Base-by-base conservation (phyloP, 805 yeast species). In the Cyberlindnera misumaiensis region DNA sequence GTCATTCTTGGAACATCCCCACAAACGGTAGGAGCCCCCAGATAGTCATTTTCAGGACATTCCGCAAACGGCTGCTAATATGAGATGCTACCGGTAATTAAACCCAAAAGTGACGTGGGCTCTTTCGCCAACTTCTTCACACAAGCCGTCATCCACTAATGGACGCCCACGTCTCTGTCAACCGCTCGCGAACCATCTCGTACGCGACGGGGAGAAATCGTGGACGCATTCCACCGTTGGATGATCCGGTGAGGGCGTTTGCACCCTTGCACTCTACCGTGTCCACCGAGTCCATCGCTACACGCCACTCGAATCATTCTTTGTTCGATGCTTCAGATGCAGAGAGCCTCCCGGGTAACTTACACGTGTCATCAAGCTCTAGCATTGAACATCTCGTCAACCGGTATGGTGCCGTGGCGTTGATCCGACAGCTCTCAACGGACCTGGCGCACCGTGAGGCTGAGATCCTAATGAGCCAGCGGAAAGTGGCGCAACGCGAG, bases 401-500 rank as follows among this genome's bases (percentile, higher is more conserved):
- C 6, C 45, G 64, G 10, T 54, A 58, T 35, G 68, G 70, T 4
- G 56, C 59, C 1, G 46, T 56, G 7, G 48, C 47, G 1, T 59
- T 73, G 17, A 63, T 74, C 4, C 58, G 70, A 28, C 79, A 72
- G 45, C 52, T 74, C 14, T 68, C 77, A 0, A 44, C 60, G 2
- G 79, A 74, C 38, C 49, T 74, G 43, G 70, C 75, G 1, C 55
- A 59, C 27, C 60, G 73, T 27, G 77, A 73, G 38, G 60, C 69
- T 1, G 75, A 72, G 45, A 56, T 72, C 31, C 55, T 64, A 3
- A 46, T 68, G 14, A 45, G 64, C 28, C 57, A 70, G 10, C 41
- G 47, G 52, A 56, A 55, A 28, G 55, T 58, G 40, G 58, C 65
- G 36, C 36, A 44, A 15, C 48, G 62, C 15, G 71, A 67, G 40